These are phyloP conservation scores for Moesziomyces sp. DNA, from an alignment of 1,284 basidiomycete species.

Conservation along the genomic window DNA sequence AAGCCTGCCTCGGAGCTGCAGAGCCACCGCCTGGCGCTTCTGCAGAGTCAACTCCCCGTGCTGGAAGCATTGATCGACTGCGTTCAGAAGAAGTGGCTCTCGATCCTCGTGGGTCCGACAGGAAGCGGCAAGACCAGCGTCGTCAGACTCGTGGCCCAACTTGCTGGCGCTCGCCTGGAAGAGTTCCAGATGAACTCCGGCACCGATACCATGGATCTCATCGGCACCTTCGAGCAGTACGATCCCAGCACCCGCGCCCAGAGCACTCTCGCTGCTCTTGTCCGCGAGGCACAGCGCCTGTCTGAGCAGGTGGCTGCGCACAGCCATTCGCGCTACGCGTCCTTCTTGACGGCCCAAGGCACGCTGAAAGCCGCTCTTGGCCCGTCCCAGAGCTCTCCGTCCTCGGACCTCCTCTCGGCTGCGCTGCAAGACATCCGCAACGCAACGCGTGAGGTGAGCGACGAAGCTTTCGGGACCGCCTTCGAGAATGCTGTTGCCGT, in stretches of 20 bases:
- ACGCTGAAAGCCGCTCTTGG: constrained; percentile 3
- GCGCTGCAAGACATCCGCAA: constrained; percentile 8
- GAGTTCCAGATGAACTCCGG: constrained; percentile 86
- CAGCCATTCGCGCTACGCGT: constrained; percentile 6
- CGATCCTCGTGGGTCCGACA: constrained; percentile 83
- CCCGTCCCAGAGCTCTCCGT: background rate
- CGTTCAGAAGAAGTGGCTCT: constrained; percentile 83
- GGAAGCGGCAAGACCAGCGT: constrained; percentile 84
- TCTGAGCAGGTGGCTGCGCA: constrained; percentile 12
- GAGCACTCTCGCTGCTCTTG: constrained; percentile 12
- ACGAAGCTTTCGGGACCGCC: constrained; percentile 7
- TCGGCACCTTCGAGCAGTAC: constrained; percentile 94
- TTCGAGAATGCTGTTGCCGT: constrained; percentile 17
- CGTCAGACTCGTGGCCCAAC: constrained; percentile 78
- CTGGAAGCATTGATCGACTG: constrained; percentile 83
- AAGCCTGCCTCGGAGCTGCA: constrained; percentile 10
- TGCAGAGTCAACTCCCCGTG: constrained; percentile 76
- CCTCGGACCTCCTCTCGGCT: background rate
- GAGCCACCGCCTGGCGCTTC: constrained; percentile 68
- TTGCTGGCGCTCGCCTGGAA: constrained; percentile 77
- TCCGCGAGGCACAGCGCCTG: constrained; percentile 21
- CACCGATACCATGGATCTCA: constrained; percentile 91
- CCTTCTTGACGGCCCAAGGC: constrained; percentile 17
- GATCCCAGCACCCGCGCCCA: constrained; percentile 51
- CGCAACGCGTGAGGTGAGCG: constrained; percentile 5